Evolutionary conservation across 2,329 filamentous ascomycete species (phyloP).

Genomic region (Monosporascus sp.): DNA sequence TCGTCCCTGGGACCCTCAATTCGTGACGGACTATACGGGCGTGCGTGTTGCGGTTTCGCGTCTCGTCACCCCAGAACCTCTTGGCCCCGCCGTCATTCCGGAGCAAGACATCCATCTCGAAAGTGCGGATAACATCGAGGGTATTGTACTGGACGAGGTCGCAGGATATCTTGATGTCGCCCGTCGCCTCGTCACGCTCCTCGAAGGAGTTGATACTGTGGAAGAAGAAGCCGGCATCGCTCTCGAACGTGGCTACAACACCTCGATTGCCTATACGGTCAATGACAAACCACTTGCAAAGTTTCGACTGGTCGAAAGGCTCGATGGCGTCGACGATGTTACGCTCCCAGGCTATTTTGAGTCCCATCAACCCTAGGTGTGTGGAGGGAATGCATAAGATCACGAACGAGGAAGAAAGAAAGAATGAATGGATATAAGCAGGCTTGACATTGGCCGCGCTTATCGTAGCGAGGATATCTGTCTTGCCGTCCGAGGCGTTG

Average conservation of each 20-base stretch:
- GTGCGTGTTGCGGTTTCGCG: conserved; percentile 29
- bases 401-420: conserved; percentile 65
- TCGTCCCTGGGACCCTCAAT: conserved; percentile 29
- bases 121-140: conserved; percentile 56
- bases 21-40: conserved; percentile 38
- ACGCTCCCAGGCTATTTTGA: conserved; percentile 56
- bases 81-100: conserved; percentile 41
- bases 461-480: conserved; percentile 66
- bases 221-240: conserved; percentile 69
- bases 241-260: conserved; percentile 63
- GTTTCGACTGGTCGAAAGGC: conserved; percentile 51
- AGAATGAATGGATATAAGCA: conserved; percentile 80
- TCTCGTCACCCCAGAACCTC: conserved; percentile 37
- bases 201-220: conserved; percentile 77
- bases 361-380: conserved; percentile 51
- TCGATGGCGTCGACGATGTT: conserved; percentile 66
- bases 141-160: conserved; percentile 62
- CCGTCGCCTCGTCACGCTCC: conserved; percentile 36
- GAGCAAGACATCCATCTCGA: conserved; percentile 66
- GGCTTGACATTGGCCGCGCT: conserved; percentile 40
- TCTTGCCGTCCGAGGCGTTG: conserved; percentile 56
- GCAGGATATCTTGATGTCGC: conserved; percentile 49
- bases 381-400: conserved; percentile 68
- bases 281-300: conserved; percentile 67
- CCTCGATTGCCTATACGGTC: conserved; percentile 59